Conservation (phyloP, 306 rosid genomes). For the Dalbergia cultrata region DNA sequence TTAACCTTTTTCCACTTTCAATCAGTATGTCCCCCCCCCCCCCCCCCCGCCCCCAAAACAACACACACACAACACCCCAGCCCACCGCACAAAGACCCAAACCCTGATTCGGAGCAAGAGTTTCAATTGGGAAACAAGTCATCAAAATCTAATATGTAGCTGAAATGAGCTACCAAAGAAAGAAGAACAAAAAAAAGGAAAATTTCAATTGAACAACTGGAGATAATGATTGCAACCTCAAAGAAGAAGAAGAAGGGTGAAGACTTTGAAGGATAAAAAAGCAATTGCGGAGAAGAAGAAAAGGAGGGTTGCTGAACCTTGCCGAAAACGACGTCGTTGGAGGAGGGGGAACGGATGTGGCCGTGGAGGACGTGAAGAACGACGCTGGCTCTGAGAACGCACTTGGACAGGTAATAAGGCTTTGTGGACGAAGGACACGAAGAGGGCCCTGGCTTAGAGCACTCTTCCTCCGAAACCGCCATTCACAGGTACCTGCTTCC, state of each 20-base stretch:
- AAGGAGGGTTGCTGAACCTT: conserved; percentile 54
- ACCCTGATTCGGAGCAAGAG: conserved; percentile 3
- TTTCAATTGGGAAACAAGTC: not conserved
- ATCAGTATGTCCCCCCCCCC: not conserved
- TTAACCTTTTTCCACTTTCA: not conserved
- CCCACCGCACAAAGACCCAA: not conserved
- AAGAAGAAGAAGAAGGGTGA: not conserved
- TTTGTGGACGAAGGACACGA: conserved; percentile 56
- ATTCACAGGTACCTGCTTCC: conserved; percentile 44
- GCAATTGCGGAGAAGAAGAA: not conserved
- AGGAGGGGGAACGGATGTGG: conserved; percentile 76
- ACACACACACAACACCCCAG: too few species aligned
- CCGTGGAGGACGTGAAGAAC: conserved; percentile 86
- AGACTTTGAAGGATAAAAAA: not conserved
- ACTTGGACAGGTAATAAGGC: conserved; percentile 85
- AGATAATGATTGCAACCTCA: not conserved
- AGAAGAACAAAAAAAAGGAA: not conserved
- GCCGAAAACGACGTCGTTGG: conserved; percentile 83
- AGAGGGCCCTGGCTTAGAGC: conserved; percentile 80
- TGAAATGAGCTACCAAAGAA: not conserved
- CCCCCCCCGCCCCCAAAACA: too few species aligned
- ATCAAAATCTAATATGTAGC: not conserved
- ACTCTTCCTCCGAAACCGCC: conserved; percentile 96
- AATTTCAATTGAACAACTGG: not conserved
- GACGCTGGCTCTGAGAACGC: conserved; percentile 83